These are phyloP conservation scores for Geoglossum glabrum DNA, from an alignment of 495 filamentous ascomycete species.

Conservation along the genomic window DNA sequence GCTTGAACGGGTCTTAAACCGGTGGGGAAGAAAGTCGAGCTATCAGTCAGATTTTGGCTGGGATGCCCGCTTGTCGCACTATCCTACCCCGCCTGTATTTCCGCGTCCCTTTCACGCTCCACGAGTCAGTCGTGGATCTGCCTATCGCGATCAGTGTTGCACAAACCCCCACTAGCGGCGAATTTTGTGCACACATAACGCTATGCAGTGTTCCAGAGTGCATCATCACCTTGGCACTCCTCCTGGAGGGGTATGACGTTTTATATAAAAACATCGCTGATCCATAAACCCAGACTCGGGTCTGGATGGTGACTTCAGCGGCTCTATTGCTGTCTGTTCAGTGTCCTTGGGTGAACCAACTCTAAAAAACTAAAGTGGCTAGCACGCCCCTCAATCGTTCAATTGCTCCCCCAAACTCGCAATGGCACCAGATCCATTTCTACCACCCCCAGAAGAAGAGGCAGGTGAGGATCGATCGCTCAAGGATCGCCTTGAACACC, in stretches of 20 bases:
- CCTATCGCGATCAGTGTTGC: neutral
- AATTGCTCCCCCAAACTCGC: neutral
- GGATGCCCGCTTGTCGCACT: no score
- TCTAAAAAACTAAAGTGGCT: neutral
- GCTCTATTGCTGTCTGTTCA: neutral
- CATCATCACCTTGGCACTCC: neutral
- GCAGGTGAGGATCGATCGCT: neutral
- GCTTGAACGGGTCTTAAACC: no score
- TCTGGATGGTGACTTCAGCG: neutral
- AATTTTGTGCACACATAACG: neutral
- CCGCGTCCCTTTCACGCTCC: no score
- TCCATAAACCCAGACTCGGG: neutral
- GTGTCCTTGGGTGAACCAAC: neutral
- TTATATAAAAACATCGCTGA: neutral
- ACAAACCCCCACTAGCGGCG: neutral
- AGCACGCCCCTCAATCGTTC: neutral
- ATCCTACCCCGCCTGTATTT: no score
- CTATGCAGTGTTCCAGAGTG: neutral
- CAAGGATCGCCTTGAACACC: neutral
- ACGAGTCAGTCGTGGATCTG: no score
- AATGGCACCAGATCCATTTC: no score
- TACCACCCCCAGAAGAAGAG: neutral
- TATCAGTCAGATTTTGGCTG: no score
- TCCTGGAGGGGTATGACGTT: neutral
- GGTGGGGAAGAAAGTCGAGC: no score